Evolutionary conservation across 257 asterid species (phyloP).

Genomic region (Agastache rugosa): DNA sequence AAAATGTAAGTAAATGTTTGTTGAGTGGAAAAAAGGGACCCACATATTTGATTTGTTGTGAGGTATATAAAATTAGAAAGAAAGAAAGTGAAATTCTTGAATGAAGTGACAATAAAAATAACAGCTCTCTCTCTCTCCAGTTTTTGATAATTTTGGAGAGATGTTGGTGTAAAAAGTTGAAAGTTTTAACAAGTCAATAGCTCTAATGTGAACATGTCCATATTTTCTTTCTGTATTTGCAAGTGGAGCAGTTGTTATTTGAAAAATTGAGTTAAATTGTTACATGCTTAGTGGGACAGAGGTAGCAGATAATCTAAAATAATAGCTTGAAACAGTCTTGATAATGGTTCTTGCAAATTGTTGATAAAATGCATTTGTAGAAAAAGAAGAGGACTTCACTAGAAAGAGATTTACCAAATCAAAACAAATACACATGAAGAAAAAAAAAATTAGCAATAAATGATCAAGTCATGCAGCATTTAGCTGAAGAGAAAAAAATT

Average conservation of each 20-base stretch:
- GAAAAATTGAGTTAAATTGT: neutral
- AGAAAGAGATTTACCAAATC: neutral
- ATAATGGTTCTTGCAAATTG: neutral
- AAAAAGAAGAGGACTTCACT: neutral
- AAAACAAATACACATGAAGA: neutral
- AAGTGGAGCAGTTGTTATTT: neutral
- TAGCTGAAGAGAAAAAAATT: constrained; percentile 1
- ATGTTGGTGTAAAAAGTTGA: neutral
- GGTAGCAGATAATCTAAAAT: too few relatives aligned
- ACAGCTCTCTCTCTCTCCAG: too few relatives aligned
- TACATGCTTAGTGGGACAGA: too few relatives aligned
- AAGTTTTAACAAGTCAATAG: constrained; percentile 16
- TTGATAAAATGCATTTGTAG: neutral
- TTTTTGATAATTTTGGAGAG: constrained; percentile 7
- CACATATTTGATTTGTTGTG: too few relatives aligned
- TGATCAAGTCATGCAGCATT: neutral
- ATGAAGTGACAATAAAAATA: neutral
- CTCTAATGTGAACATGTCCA: constrained; percentile 1
- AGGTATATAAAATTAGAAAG: too few relatives aligned
- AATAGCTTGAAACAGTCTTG: constrained; percentile 9
- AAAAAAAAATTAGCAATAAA: constrained; percentile 1
- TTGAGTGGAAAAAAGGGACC: too few relatives aligned
- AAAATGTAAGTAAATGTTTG: too few relatives aligned
- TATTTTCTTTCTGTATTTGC: neutral
- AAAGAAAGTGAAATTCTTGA: too few relatives aligned